Percentiles rank a stretch among this genome's conserved stretches.
Conservation (phyloP, 2,329 filamentous ascomycete genomes). For the Colletotrichum sp. region DNA sequence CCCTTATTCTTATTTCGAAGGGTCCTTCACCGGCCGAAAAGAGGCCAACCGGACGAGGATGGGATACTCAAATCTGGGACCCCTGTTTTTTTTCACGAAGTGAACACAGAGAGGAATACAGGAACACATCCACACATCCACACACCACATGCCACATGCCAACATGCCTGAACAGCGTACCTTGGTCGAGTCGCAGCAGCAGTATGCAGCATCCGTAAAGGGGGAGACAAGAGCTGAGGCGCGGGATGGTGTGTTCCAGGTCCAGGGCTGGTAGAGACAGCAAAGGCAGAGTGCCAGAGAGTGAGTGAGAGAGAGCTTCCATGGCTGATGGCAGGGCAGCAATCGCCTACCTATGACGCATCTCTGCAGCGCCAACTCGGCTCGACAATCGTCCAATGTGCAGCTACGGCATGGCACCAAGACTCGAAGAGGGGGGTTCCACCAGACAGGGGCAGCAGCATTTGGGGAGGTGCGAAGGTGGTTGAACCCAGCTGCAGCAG, state of each 20-base stretch:
- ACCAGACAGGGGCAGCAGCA: background rate
- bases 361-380: constrained; percentile 1
- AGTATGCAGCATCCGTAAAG: background rate
- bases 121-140: background rate
- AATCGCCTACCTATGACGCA: constrained; percentile 7
- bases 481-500: background rate
- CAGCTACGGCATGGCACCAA: background rate
- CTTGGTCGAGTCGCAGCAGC: background rate
- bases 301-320: background rate
- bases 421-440: background rate
- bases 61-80: background rate
- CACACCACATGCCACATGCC: background rate
- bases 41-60: constrained; percentile 2
- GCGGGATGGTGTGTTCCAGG: constrained; percentile 8
- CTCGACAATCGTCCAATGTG: background rate
- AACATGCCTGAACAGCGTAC: background rate
- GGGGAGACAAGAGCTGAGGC: background rate
- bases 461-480: background rate
- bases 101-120: background rate
- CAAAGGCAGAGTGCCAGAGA: background rate
- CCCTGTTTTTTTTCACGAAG: background rate
- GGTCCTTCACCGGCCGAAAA: background rate
- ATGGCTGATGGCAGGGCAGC: background rate
- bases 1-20: constrained; percentile 19
- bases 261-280: background rate